A percentile compares a stretch with the other conserved stretches of the same genome.
phyloP scores from a whole-genome alignment of 805 yeast genomes.

The Blastobotrys parvus region DNA sequence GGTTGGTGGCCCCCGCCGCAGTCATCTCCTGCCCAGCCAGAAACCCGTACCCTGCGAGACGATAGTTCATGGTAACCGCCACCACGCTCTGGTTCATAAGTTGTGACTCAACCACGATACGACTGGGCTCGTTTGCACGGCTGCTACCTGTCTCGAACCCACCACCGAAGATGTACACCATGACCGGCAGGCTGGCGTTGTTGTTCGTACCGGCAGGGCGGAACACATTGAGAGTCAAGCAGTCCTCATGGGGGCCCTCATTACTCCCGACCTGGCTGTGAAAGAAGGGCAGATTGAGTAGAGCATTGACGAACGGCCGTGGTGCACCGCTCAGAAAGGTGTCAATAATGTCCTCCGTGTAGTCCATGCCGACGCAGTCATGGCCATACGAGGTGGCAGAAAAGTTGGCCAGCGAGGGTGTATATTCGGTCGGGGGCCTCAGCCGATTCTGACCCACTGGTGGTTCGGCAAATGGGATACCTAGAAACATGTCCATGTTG shows the following conservation, averaged over 20 bases:
- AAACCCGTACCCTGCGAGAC: constrained; percentile 31
- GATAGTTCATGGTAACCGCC: constrained; percentile 26
- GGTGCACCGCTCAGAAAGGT: too few relatives aligned
- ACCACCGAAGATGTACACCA: constrained; percentile 1
- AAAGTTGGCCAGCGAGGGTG: background rate
- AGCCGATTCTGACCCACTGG: constrained; percentile 23
- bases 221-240: constrained; percentile 22
- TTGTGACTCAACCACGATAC: background rate
- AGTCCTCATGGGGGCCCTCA: constrained; percentile 19
- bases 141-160: background rate
- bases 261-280: background rate
- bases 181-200: background rate
- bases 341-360: too few relatives aligned
- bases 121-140: background rate
- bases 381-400: background rate
- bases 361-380: background rate
- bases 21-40: constrained; percentile 16
- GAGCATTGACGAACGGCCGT: too few relatives aligned
- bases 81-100: constrained; percentile 11
- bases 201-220: constrained; percentile 15
- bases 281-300: background rate
- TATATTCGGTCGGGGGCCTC: constrained; percentile 18
- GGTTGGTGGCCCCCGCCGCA: constrained; percentile 22
- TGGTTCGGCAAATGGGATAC: constrained; percentile 26
- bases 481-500: constrained; percentile 10